Base-by-base conservation (phyloP, 352 stramenopile genomes). In the Hyaloperonospora brassicae region DNA sequence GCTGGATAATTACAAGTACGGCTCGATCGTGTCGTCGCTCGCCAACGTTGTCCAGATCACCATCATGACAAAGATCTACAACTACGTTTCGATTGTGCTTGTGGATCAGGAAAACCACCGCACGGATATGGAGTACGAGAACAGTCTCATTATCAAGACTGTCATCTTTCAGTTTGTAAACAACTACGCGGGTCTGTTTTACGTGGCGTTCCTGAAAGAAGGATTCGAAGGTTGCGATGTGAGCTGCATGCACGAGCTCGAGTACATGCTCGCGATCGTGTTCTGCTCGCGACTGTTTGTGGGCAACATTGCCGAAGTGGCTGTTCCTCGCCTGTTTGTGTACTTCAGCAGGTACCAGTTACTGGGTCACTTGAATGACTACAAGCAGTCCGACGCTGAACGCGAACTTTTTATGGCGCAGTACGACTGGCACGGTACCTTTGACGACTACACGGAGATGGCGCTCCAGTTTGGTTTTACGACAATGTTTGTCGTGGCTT, bases 151-250 rank as follows among this genome's bases (percentile, higher is more conserved):
- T 53, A 60, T 97, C 52, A 98, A 97, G 73, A 91, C 88, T 55
- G 86, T 97, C 52, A 82, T 97, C 44, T 98, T 98, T 66, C 90
- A 98, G 74, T 95, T 96, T 39, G 95, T 97, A 62, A 96, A 98
- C 76, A 95, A 95, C 58, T 98, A 97, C 71, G 73, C 95, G n/a
- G 81, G 79, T 48, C 64, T 97, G 40, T 97, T 97, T 64, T 98
- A 97, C 68, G 76, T 97, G 14, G 89, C 90, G 30, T 95, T 97
- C 60, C 74, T 97, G 47, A 95, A 97, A 59, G 64, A 84, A 43
- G 80, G 66, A 22, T 72, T 94, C 22, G 75, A 89, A 64, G 76
- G 70, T 1, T 86, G 82, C 47, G 61, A 76, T 34, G 52, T 79
- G 36, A 84, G 67, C 57, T 96, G 87, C 80, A 89, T 95, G 67